These are phyloP conservation scores for Ustilago vetiveriae DNA, from an alignment of 1,284 basidiomycete species.

Conservation along the genomic window DNA sequence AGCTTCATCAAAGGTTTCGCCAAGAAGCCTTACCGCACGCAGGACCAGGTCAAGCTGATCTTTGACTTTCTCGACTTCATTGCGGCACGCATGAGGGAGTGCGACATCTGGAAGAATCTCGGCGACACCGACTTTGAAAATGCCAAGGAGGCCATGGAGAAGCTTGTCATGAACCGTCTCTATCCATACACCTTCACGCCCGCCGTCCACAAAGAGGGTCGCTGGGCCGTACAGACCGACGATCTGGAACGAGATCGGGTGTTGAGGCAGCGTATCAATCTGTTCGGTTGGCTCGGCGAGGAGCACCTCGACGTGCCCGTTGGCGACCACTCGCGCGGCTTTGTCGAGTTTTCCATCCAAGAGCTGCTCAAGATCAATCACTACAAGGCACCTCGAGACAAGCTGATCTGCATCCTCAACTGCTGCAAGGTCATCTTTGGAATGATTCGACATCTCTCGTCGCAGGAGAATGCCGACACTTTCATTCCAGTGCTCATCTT, in stretches of 20 bases:
- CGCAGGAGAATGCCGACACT: slow-evolving; percentile 74
- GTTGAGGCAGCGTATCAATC: slow-evolving; percentile 84
- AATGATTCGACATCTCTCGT: slow-evolving; percentile 81
- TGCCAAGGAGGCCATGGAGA: slow-evolving; percentile 98
- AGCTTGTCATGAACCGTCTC: slow-evolving; percentile 96
- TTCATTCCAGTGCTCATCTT: slow-evolving; percentile 95
- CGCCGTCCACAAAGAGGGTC: slow-evolving; percentile 61
- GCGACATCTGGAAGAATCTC: slow-evolving; percentile 56
- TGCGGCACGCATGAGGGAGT: slow-evolving; percentile 59
- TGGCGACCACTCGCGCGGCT: slow-evolving; percentile 73
- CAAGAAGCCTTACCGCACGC: slow-evolving; percentile 64
- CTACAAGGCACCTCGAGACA: slow-evolving; percentile 97
- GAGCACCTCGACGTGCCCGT: slow-evolving; percentile 78
- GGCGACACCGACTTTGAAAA: slow-evolving; percentile 90
- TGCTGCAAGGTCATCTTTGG: slow-evolving; percentile 99
- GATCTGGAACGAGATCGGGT: slow-evolving; percentile 94
- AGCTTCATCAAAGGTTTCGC: slow-evolving; percentile 66
- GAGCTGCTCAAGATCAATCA: slow-evolving; percentile 91
- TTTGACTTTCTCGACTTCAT: slow-evolving; percentile 67
- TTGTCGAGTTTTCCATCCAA: slow-evolving; percentile 92
- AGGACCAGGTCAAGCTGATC: slow-evolving; percentile 66
- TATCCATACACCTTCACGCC: slow-evolving; percentile 71
- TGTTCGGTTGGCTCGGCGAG: slow-evolving; percentile 90
- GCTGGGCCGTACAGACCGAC: slow-evolving; percentile 75
- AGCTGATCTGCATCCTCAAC: slow-evolving; percentile 96